Percentiles rank a stretch among this genome's conserved stretches.
Evolutionary conservation across 2,329 filamentous ascomycete genomes (phyloP).

Genomic region (Basipetospora sp.): DNA sequence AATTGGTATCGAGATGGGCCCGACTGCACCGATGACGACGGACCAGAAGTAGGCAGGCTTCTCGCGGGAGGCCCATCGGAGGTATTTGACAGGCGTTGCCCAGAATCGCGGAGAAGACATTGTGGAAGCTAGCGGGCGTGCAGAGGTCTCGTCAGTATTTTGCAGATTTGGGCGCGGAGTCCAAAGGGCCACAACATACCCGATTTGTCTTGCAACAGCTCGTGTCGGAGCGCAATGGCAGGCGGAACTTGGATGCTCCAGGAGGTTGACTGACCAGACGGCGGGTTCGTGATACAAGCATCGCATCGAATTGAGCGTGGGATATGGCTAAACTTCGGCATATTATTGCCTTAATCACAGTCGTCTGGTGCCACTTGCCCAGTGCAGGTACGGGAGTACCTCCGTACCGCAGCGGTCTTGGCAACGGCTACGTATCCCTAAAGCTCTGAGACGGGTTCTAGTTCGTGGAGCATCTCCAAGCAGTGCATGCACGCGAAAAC

Average conservation of each 20-base stretch:
- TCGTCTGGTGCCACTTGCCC: background rate
- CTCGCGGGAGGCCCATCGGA: constrained; percentile 75
- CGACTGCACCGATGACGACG: constrained; percentile 54
- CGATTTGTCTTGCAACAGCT: background rate
- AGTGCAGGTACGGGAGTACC: background rate
- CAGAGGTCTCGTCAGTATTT: background rate
- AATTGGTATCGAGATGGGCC: constrained; percentile 54
- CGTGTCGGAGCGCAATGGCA: background rate
- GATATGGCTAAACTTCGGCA: background rate
- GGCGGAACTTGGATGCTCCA: background rate
- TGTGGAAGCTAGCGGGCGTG: background rate
- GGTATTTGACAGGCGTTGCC: constrained; percentile 66
- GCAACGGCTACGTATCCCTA: constrained; percentile 13
- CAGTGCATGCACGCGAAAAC: constrained; percentile 2
- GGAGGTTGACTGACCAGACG: no score
- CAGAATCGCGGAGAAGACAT: constrained; percentile 55
- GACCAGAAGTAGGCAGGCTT: constrained; percentile 88
- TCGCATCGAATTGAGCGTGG: no score
- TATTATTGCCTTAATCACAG: background rate
- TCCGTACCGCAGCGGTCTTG: background rate
- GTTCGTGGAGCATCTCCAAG: no score
- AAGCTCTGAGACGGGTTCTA: constrained; percentile 9
- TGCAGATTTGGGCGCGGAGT: no score
- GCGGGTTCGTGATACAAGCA: no score
- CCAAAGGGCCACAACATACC: background rate